Base-by-base conservation (phyloP, 1,284 basidiomycete species). In the Trichosporon sp. region DNA sequence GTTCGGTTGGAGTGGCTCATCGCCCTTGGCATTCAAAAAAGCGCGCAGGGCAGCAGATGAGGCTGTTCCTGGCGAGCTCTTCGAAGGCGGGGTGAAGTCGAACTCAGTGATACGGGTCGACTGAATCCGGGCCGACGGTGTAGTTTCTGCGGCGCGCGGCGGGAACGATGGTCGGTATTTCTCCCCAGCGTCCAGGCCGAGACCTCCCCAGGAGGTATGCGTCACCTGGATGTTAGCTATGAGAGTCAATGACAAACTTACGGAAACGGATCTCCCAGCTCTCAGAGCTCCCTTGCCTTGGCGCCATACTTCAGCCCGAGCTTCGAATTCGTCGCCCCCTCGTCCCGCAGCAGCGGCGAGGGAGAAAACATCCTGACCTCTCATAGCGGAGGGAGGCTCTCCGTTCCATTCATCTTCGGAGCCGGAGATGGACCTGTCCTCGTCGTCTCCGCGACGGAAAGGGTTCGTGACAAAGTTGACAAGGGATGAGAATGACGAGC, bases 361-460 rank as follows among this genome's bases (percentile, higher is more conserved):
- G 6, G 73, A 68, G 65, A 78, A 81, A 6, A 81, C 68, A 63
- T 82, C 79, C 63, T 75, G 72, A 1, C 73, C 76, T 3, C 68
- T 32, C 75, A 79, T 79, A 3, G 15, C 56, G 0, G 53, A 58
- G 0, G 78, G 78, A 3, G 74, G 69, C 31, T 73, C 68, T 7
- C 80, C 80, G 62, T 77, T 74, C 80, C 80, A 82, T 21, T 72
- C 73, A 65, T 82, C 80, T 62, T 82, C 80, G 42, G 76, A 78
- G 1, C 80, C 80, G 13, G 79, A 79, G 35, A 79, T 76, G 0
- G 80, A 80, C 23, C 63, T 68, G 47, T 73, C 70, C 27, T 78
- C 76, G 21, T 64, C 64, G 32, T 73, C 70, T 5, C 68, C 62
- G 13, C 42, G 42, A 1, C 72, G 70, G 64, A 80, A 77, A 1